Evolutionary conservation across 2,329 filamentous ascomycete genomes (phyloP).

Genomic region (Scorias spongiosa): DNA sequence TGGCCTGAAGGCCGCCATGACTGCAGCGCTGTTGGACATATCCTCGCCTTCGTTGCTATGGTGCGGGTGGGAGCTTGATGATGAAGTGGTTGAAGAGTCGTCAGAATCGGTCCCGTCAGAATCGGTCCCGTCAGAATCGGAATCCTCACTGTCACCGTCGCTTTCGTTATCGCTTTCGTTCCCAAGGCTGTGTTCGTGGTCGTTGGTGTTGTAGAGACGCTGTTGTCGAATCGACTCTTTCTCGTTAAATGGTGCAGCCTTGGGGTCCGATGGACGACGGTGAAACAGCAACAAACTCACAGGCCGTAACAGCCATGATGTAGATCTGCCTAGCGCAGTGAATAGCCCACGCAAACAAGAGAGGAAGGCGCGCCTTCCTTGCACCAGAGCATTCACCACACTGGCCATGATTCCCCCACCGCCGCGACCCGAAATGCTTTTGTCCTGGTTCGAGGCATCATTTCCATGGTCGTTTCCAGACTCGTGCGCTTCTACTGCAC

Average conservation of each 20-base stretch:
- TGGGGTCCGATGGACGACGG: too few species aligned
- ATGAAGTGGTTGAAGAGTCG: too few species aligned
- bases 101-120: not conserved
- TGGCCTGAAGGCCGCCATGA: constrained; percentile 14
- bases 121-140: not conserved
- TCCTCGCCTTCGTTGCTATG: not conserved
- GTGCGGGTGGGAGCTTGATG: too few species aligned
- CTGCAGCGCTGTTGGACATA: not conserved
- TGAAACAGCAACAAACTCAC: not conserved
- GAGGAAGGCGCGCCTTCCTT: not conserved
- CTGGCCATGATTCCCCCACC: not conserved
- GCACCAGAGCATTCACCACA: not conserved
- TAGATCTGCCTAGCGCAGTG: not conserved
- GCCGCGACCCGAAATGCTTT: not conserved
- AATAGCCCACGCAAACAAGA: not conserved
- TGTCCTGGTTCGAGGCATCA: too few species aligned
- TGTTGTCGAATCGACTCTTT: too few species aligned
- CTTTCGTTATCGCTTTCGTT: not conserved
- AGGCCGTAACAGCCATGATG: not conserved
- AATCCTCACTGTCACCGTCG: not conserved
- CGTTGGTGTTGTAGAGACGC: too few species aligned
- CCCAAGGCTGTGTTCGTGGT: not conserved
- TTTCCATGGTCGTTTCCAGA: too few species aligned
- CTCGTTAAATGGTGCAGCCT: too few species aligned
- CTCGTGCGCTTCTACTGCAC: too few species aligned